phyloP scores from a whole-genome alignment of 805 yeast genomes.

The Suhomyces kilbournensis region DNA sequence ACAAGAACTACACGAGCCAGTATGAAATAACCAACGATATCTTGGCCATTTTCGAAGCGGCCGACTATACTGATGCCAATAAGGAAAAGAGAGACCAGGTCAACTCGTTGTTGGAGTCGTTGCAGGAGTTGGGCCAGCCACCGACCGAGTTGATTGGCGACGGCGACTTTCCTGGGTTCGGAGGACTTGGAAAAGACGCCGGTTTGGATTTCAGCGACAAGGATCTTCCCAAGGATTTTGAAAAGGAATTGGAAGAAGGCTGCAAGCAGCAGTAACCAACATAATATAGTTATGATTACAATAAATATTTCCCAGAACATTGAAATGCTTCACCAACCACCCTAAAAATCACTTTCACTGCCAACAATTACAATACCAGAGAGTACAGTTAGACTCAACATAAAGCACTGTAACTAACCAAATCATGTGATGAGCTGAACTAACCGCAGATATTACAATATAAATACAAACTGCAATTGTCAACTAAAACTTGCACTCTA shows the following conservation, averaged over 20 bases:
- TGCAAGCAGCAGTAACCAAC: constrained; percentile 46
- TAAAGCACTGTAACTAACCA: too few relatives aligned
- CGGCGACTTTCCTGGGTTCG: constrained; percentile 45
- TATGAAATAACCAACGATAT: constrained; percentile 58
- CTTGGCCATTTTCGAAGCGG: constrained; percentile 62
- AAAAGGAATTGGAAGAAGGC: constrained; percentile 53
- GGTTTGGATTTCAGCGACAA: constrained; percentile 48
- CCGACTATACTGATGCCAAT: constrained; percentile 55
- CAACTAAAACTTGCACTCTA: too few relatives aligned
- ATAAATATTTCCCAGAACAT: too few relatives aligned
- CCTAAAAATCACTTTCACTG: too few relatives aligned
- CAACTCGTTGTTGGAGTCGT: constrained; percentile 57
- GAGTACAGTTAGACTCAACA: too few relatives aligned
- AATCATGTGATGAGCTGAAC: too few relatives aligned
- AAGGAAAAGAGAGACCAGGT: constrained; percentile 47
- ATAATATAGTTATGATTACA: too few relatives aligned
- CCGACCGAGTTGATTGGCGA: constrained; percentile 73
- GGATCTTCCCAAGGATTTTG: constrained; percentile 53
- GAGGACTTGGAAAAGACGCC: constrained; percentile 30
- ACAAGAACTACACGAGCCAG: constrained; percentile 57
- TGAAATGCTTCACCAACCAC: too few relatives aligned
- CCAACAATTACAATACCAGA: too few relatives aligned
- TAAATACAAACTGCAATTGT: too few relatives aligned
- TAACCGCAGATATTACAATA: too few relatives aligned
- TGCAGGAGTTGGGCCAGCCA: constrained; percentile 76